Base-by-base conservation (phyloP, 345 rosid genomes). In the Corchorus capsularis region DNA sequence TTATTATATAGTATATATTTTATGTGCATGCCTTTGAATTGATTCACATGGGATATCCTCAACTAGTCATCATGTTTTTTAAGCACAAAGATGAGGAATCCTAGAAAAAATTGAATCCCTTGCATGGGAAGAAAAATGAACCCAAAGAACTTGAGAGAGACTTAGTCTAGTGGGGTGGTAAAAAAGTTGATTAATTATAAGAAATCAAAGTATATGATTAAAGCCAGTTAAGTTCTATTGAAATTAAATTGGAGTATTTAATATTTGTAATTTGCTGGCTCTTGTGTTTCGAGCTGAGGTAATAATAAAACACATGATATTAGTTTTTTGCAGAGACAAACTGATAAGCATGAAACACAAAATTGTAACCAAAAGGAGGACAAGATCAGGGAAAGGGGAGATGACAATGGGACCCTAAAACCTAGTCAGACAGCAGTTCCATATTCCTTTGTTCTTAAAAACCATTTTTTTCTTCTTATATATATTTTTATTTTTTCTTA, bases 331-430 rank as follows among this genome's bases (percentile, higher is more conserved):
- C 34, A 39, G 54, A 60, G 82, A 83, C 79, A 75, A 72, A 72
- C 27, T 52, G 50, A 76, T 52, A 70, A 53, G 68, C 54, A 55
- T 59, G 72, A 63, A 72, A 45, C 59, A 71, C 72, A 56, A 64
- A 61, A 78, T 75, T 60, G 68, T 60, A 80, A 35, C 59, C 68
- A 64, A 80, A 74, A 74, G 79, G 10, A 79, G 74, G 60, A 83
- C 82, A 83, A 45, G 62, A 47, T 77, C 79, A 64, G 20, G 72
- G 49, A 59, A 69, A 78, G 45, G 3, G 71, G 54, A 66, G 54
- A 66, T 66, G 71, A 20, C 35, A 45, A 46, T 46, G 53, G 71
- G 79, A 80, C 70, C 74, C 73, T 63, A 57, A 72, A 83, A 71
- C 68, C 12, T 34, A 72, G 63, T 73, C 70, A 57, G 66, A 39